Percentiles rank a stretch among this genome's conserved stretches.
phyloP scores from a whole-genome alignment of 2,329 filamentous ascomycete species.

The Neofusicoccum sp. region DNA sequence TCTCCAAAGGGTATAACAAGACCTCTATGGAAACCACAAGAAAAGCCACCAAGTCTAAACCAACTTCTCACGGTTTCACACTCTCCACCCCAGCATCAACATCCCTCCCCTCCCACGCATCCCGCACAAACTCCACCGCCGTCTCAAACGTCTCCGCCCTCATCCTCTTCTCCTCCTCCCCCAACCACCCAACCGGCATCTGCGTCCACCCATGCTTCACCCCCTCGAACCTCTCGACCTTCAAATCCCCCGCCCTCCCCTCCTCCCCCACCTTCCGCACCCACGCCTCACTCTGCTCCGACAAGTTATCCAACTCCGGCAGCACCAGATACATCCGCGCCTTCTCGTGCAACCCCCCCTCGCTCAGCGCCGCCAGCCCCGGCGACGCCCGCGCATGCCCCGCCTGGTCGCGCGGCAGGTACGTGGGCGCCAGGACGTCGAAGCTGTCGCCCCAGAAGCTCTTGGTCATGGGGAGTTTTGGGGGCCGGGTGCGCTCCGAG shows the following conservation, averaged over 20 bases:
- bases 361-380: conserved; percentile 32
- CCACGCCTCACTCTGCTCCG: conserved; percentile 44
- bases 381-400: conserved; percentile 42
- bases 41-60: too few relatives aligned
- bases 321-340: conserved; percentile 43
- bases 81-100: background rate
- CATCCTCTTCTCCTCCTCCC: conserved; percentile 38
- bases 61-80: background rate
- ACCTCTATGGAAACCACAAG: background rate
- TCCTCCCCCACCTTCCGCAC: conserved; percentile 37
- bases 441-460: conserved; percentile 30
- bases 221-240: conserved; percentile 29
- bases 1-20: background rate
- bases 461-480: conserved; percentile 32
- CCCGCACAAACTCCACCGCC: conserved; percentile 37
- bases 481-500: conserved; percentile 39
- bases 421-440: conserved; percentile 42
- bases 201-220: conserved; percentile 40
- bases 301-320: conserved; percentile 41
- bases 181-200: conserved; percentile 39
- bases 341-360: conserved; percentile 34
- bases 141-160: conserved; percentile 36
- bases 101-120: conserved; percentile 31
- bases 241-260: conserved; percentile 29
- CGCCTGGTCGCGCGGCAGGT: conserved; percentile 38